Conservation (phyloP, 2,329 filamentous ascomycete species). For the Aspergillus tubingensis region DNA sequence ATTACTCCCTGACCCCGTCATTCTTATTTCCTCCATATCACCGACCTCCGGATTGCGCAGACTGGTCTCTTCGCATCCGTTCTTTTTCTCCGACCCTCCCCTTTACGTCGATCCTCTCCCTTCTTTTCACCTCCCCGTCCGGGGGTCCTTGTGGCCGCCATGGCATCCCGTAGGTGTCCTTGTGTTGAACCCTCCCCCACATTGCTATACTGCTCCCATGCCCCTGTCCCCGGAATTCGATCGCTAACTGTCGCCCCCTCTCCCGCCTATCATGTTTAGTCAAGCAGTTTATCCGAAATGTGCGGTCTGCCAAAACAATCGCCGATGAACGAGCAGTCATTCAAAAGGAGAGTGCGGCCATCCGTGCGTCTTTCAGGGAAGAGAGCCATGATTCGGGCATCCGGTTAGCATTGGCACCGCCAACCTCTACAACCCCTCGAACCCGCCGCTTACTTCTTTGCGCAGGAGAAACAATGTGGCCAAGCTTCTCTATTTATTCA, state of each 20-base stretch:
- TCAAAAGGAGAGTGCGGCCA: slow-evolving; percentile 97
- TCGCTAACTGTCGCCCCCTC: slow-evolving; percentile 16
- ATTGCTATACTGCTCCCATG: slow-evolving; percentile 17
- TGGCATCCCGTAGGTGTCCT: slow-evolving; percentile 58
- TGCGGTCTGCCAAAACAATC: slow-evolving; percentile 97
- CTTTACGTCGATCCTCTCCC: slow-evolving; percentile 10
- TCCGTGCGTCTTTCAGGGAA: slow-evolving; percentile 95
- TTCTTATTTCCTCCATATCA: slow-evolving; percentile 8
- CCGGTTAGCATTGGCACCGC: slow-evolving; percentile 61
- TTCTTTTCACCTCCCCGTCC: slow-evolving; percentile 32
- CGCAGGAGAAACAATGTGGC: slow-evolving; percentile 95
- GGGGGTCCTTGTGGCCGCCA: slow-evolving; percentile 55
- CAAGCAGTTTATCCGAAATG: slow-evolving; percentile 99
- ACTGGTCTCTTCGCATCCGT: slow-evolving; percentile 26
- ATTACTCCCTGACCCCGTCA: neutral
- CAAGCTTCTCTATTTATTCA: slow-evolving; percentile 97
- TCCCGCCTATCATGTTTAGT: slow-evolving; percentile 57
- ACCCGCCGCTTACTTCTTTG: slow-evolving; percentile 25
- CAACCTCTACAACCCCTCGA: slow-evolving; percentile 6
- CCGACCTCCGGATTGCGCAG: slow-evolving; percentile 16
- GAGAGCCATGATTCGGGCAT: slow-evolving; percentile 91
- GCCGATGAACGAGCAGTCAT: slow-evolving; percentile 98
- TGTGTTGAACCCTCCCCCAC: slow-evolving; percentile 22
- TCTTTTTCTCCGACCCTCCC: slow-evolving; percentile 13
- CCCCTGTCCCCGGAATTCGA: slow-evolving; percentile 26